These are phyloP conservation scores for Amaranthus palmeri DNA, from an alignment of 148 eudicot species.

Conservation along the genomic window DNA sequence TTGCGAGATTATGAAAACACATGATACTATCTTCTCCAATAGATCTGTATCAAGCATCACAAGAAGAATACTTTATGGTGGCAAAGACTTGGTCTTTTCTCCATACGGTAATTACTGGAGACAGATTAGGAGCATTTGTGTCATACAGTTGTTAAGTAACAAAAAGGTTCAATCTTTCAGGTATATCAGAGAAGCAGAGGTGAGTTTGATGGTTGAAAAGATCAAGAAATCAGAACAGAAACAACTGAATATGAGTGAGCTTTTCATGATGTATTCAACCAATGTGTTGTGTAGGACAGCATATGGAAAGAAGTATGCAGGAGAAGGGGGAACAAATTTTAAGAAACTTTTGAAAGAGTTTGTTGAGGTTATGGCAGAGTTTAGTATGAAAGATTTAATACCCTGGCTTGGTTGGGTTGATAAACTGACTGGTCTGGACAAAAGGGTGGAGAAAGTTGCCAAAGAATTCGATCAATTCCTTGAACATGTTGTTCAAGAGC, in stretches of 20 bases:
- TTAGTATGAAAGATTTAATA: conserved; percentile 32
- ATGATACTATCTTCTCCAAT: conserved; percentile 40
- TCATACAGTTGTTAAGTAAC: conserved; percentile 41
- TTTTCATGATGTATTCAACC: conserved; percentile 21
- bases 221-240: conserved; percentile 8
- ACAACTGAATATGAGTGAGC: conserved; percentile 38
- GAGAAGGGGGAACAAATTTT: conserved; percentile 12
- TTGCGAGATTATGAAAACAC: conserved; percentile 38
- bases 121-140: conserved; percentile 30
- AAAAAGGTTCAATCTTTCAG: conserved; percentile 41
- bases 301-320: conserved; percentile 32
- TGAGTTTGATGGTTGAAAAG: conserved; percentile 24
- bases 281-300: conserved; percentile 38
- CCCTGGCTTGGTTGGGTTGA: conserved; percentile 39
- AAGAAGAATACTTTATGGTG: conserved; percentile 13
- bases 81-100: conserved; percentile 26
- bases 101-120: conserved; percentile 42
- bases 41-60: conserved; percentile 15
- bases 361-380: conserved; percentile 16
- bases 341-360: conserved; percentile 17
- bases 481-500: conserved; percentile 29
- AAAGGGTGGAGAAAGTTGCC: conserved; percentile 19
- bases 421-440: conserved; percentile 28
- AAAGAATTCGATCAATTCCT: conserved; percentile 30
- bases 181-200: conserved; percentile 48